Evolutionary conservation across 1,284 basidiomycete species (phyloP).

Genomic region (Sanghuangporus baumii): DNA sequence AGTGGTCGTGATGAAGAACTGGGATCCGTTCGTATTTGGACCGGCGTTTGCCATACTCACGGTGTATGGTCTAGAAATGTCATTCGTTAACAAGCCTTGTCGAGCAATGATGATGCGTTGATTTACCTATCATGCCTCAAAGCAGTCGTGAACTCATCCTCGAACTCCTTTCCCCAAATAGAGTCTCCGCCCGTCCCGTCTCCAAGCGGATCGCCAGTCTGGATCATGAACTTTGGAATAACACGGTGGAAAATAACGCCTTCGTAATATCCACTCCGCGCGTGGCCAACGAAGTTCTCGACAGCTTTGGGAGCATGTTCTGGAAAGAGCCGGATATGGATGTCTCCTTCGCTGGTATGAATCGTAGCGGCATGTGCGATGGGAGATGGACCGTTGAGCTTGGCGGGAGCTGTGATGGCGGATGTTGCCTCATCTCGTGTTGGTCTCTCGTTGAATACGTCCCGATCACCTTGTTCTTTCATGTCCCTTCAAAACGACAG

Average conservation of each 20-base stretch:
- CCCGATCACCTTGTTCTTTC: slow-evolving; percentile 78
- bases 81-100: not conserved
- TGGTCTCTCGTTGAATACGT: slow-evolving; percentile 98
- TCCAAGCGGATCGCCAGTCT: slow-evolving; percentile 95
- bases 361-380: slow-evolving; percentile 79
- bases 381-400: slow-evolving; percentile 53
- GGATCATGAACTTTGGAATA: slow-evolving; percentile 99
- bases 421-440: slow-evolving; percentile 96
- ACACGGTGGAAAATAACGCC: slow-evolving; percentile 95
- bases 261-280: slow-evolving; percentile 91
- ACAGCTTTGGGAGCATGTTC: slow-evolving; percentile 91
- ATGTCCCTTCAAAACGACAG: slow-evolving; percentile 54
- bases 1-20: slow-evolving; percentile 98
- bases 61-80: slow-evolving; percentile 76
- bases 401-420: slow-evolving; percentile 58
- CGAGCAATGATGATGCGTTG: slow-evolving; percentile 3
- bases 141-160: slow-evolving; percentile 91
- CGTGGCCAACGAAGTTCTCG: slow-evolving; percentile 95
- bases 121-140: slow-evolving; percentile 83
- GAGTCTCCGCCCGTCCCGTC: slow-evolving; percentile 97
- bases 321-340: slow-evolving; percentile 88
- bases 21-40: slow-evolving; percentile 88
- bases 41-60: slow-evolving; percentile 99
- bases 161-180: slow-evolving; percentile 93
- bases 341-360: slow-evolving; percentile 95